A percentile compares a stretch with the other conserved stretches of the same genome.
Evolutionary conservation across 441 rosid species (phyloP).

Genomic region (Croton setiger): DNA sequence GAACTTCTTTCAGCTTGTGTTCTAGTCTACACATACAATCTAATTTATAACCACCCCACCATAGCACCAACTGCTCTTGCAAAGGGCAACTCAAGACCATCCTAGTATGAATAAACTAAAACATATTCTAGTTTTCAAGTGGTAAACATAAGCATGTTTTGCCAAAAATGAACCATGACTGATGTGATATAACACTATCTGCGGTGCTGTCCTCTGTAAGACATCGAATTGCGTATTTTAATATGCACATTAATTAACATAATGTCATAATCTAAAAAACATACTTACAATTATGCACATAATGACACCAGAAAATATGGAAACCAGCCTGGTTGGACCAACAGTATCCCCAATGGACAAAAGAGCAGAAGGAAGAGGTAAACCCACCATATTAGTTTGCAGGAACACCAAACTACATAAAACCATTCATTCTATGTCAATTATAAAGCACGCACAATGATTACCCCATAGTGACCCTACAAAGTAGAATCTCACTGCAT

Average conservation of each 20-base stretch:
- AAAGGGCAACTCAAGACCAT: neutral
- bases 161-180: neutral
- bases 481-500: too few relatives aligned
- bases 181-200: neutral
- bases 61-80: neutral
- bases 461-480: neutral
- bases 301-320: slow-evolving; percentile 47
- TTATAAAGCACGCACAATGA: neutral
- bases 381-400: slow-evolving; percentile 24
- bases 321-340: slow-evolving; percentile 35
- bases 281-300: slow-evolving; percentile 59
- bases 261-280: slow-evolving; percentile 1
- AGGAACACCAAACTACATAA: slow-evolving; percentile 5
- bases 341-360: slow-evolving; percentile 23
- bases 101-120: neutral
- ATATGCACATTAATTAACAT: neutral
- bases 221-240: neutral
- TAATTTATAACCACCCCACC: neutral
- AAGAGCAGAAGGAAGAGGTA: slow-evolving; percentile 19
- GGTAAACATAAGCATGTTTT: neutral
- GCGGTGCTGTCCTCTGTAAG: neutral
- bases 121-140: neutral
- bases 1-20: neutral
- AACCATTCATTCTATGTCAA: neutral
- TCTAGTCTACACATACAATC: neutral